A percentile compares a stretch with the other conserved stretches of the same genome.
Conservation (phyloP, 768 basidiomycete genomes). For the Collybia sordida region DNA sequence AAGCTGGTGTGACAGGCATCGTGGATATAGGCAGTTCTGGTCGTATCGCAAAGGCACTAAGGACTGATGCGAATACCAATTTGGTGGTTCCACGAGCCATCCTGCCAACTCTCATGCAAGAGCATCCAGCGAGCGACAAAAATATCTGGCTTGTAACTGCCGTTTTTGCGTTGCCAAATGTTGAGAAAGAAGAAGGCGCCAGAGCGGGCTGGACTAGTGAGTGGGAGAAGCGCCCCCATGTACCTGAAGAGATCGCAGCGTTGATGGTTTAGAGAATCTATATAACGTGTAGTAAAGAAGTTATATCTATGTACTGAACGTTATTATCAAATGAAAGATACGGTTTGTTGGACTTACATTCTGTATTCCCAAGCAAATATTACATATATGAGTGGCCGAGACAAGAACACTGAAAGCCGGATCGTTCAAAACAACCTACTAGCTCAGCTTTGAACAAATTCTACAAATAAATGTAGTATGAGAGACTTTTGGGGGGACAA, state of each 20-base stretch:
- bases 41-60: slow-evolving; percentile 42
- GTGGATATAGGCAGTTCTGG: slow-evolving; percentile 40
- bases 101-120: slow-evolving; percentile 60
- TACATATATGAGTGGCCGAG: no score
- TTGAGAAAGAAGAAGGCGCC: slow-evolving; percentile 34
- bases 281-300: background rate
- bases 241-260: slow-evolving; percentile 37
- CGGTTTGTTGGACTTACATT: no score
- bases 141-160: slow-evolving; percentile 65
- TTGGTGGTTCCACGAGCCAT: slow-evolving; percentile 65
- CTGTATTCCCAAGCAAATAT: no score
- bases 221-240: slow-evolving; percentile 45
- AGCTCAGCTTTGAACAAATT: no score
- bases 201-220: slow-evolving; percentile 43
- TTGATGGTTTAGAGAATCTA: slow-evolving; percentile 8
- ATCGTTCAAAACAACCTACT: no score
- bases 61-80: slow-evolving; percentile 74
- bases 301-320: background rate
- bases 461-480: no score
- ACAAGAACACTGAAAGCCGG: no score
- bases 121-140: slow-evolving; percentile 35
- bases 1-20: slow-evolving; percentile 64
- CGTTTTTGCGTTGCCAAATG: slow-evolving; percentile 60
- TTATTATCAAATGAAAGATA: background rate
- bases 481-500: no score